phyloP scores from a whole-genome alignment of 306 rosid species.

The Cucurbita moschata region DNA sequence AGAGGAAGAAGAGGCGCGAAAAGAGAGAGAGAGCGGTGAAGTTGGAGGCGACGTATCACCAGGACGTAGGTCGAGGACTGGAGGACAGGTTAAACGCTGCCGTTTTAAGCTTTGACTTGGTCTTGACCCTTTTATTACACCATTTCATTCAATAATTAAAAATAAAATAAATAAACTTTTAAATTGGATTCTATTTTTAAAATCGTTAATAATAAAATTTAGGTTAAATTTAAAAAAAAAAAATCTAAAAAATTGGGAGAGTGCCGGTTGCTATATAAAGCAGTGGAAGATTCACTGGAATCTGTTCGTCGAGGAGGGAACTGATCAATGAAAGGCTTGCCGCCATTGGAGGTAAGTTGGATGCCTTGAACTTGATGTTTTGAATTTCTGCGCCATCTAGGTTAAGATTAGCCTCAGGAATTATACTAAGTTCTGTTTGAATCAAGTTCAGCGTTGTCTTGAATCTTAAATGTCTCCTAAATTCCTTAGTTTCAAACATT shows the following conservation, averaged over 20 bases:
- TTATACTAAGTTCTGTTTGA: conserved; percentile 50
- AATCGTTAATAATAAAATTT: too few relatives aligned
- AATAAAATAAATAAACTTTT: too few relatives aligned
- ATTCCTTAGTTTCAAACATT: conserved; percentile 25
- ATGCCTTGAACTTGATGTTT: conserved; percentile 35
- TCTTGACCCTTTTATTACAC: not conserved
- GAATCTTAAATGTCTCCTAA: conserved; percentile 78
- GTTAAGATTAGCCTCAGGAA: conserved; percentile 18
- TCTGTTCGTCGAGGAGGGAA: conserved; percentile 15
- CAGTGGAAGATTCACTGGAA: not conserved
- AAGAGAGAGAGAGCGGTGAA: not conserved
- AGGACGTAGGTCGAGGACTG: not conserved
- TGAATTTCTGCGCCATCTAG: conserved; percentile 20
- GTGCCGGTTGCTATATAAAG: too few relatives aligned
- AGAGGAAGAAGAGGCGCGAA: not conserved
- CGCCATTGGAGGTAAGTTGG: conserved; percentile 76
- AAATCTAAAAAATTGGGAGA: too few relatives aligned
- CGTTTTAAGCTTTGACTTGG: not conserved
- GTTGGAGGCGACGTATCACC: not conserved
- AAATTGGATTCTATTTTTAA: too few relatives aligned
- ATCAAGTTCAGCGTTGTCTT: conserved; percentile 76
- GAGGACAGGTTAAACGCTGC: not conserved
- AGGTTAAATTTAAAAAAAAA: too few relatives aligned
- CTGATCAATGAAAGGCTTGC: conserved; percentile 45
- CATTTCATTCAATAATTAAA: too few relatives aligned